Conservation (phyloP, 2,329 filamentous ascomycete species). For the Sordariomycetes sp. region DNA sequence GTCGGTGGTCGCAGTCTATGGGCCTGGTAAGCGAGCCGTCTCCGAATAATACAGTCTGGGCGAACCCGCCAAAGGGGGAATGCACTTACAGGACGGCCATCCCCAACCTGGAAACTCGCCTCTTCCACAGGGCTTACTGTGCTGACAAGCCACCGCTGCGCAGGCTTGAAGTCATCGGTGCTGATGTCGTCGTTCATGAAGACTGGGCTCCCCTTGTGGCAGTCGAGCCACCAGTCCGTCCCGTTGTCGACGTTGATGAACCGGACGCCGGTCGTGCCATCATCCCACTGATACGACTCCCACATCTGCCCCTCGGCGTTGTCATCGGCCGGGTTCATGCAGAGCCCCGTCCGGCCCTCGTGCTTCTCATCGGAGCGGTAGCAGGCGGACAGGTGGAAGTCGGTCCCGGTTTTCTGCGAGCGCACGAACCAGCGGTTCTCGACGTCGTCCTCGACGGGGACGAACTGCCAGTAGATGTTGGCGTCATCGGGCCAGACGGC, state of each 20-base stretch:
- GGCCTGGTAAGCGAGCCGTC: neutral
- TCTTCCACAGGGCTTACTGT: slow-evolving; percentile 18
- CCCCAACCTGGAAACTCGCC: neutral
- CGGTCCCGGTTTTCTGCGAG: slow-evolving; percentile 13
- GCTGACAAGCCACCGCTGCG: slow-evolving; percentile 22
- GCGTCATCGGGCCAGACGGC: slow-evolving; percentile 10
- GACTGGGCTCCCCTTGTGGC: slow-evolving; percentile 17
- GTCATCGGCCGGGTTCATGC: slow-evolving; percentile 13
- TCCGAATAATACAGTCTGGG: neutral
- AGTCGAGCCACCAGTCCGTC: slow-evolving; percentile 19
- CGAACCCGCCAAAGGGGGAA: neutral
- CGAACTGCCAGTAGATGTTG: slow-evolving; percentile 16
- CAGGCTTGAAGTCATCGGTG: slow-evolving; percentile 13
- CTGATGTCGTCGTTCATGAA: slow-evolving; percentile 18
- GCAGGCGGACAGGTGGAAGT: slow-evolving; percentile 20
- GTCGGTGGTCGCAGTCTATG: neutral
- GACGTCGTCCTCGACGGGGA: slow-evolving; percentile 12
- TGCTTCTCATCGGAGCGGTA: slow-evolving; percentile 12
- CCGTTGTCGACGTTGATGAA: slow-evolving; percentile 21
- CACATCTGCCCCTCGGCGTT: slow-evolving; percentile 19
- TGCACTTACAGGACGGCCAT: neutral
- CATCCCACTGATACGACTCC: slow-evolving; percentile 19
- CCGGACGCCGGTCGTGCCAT: slow-evolving; percentile 12
- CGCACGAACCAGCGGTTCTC: slow-evolving; percentile 21
- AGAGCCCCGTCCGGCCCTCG: slow-evolving; percentile 16